Evolutionary conservation across 2,329 filamentous ascomycete species (phyloP).

Genomic region (Aureobasidium sp.): DNA sequence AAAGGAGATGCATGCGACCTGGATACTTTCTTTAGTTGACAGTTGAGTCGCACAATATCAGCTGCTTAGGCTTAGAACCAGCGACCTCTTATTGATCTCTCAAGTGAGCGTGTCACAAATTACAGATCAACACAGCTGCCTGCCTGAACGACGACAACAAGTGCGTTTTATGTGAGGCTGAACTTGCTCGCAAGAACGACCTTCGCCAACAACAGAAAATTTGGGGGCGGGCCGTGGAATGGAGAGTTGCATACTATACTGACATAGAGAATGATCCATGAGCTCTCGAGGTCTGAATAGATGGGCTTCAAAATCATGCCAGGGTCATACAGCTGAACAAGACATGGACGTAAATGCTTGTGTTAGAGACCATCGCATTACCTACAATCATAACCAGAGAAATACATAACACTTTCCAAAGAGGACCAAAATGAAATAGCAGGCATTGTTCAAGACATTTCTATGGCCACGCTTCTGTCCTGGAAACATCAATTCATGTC

Average conservation of each 20-base stretch:
- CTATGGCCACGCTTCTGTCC: too few relatives aligned
- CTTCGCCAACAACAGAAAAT: neutral
- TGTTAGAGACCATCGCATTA: too few relatives aligned
- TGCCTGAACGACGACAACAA: rapidly evolving
- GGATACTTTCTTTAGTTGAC: neutral
- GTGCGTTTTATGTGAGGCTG: neutral
- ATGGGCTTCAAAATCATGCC: neutral
- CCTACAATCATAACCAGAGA: too few relatives aligned
- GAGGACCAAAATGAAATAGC: too few relatives aligned
- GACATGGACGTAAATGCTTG: neutral
- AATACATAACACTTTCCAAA: too few relatives aligned
- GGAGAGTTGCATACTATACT: neutral
- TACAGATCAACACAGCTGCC: neutral
- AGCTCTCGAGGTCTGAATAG: neutral
- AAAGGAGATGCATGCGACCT: neutral
- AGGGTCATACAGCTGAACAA: neutral
- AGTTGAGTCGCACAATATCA: neutral
- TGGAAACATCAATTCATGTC: too few relatives aligned
- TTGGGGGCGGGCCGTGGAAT: neutral
- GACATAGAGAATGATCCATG: too few relatives aligned
- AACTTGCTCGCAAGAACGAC: neutral
- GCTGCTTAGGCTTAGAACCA: neutral
- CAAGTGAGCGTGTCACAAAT: neutral
- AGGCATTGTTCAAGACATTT: too few relatives aligned
- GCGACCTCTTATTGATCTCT: neutral